phyloP scores from a whole-genome alignment of 2,329 filamentous ascomycete species.

The Tympanopsis confertula region DNA sequence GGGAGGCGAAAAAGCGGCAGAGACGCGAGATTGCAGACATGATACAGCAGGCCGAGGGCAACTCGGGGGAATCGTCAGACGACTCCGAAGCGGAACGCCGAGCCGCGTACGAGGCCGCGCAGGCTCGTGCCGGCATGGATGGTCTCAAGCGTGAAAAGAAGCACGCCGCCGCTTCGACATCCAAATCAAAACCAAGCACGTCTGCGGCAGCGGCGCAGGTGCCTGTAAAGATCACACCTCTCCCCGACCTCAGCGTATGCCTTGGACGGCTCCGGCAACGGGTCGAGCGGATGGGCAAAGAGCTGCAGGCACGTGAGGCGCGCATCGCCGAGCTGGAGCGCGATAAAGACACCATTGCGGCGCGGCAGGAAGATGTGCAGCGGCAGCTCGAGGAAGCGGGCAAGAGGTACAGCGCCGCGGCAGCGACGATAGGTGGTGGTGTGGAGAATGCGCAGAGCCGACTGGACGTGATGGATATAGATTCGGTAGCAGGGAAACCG shows the following conservation, averaged over 20 bases:
- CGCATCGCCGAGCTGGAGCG: constrained; percentile 54
- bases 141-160: constrained; percentile 30
- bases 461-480: no score
- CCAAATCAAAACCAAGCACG: constrained; percentile 5
- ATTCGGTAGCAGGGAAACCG: no score
- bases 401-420: constrained; percentile 52
- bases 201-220: constrained; percentile 36
- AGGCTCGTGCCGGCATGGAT: constrained; percentile 79
- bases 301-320: constrained; percentile 45
- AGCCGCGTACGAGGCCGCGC: constrained; percentile 76
- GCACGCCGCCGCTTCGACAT: constrained; percentile 5
- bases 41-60: constrained; percentile 68
- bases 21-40: constrained; percentile 72
- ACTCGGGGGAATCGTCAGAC: constrained; percentile 48
- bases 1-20: constrained; percentile 52
- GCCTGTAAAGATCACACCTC: constrained; percentile 63
- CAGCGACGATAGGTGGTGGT: constrained; percentile 29
- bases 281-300: constrained; percentile 49
- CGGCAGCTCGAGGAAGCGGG: constrained; percentile 70
- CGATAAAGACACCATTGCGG: constrained; percentile 57
- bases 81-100: constrained; percentile 62
- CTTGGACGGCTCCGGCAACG: constrained; percentile 51
- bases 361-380: constrained; percentile 71
- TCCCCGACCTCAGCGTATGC: constrained; percentile 63
- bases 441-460: no score